A percentile compares a stretch with the other conserved stretches of the same genome.
Conservation (phyloP, 345 rosid genomes). For the Kandelia obovata region DNA sequence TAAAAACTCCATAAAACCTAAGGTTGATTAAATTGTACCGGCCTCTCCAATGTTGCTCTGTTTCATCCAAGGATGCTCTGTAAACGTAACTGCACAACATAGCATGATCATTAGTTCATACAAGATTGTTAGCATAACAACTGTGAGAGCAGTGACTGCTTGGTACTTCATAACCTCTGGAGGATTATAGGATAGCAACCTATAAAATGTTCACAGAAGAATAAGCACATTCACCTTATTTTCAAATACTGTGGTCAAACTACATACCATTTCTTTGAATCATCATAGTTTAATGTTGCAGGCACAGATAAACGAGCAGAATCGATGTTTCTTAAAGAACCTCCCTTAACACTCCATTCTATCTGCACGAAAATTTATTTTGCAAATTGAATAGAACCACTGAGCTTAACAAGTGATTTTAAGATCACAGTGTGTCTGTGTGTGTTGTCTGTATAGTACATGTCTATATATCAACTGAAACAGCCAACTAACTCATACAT, state of each 20-base stretch:
- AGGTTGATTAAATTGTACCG: slow-evolving; percentile 45
- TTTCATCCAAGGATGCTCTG: slow-evolving; percentile 66
- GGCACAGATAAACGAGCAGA: slow-evolving; percentile 94
- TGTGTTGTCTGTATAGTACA: too few species aligned
- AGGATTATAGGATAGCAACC: not conserved
- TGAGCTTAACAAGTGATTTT: slow-evolving; percentile 5
- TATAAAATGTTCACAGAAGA: not conserved
- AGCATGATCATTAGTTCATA: slow-evolving; percentile 13
- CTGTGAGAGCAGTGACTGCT: not conserved
- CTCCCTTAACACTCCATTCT: slow-evolving; percentile 89
- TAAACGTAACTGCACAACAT: slow-evolving; percentile 61
- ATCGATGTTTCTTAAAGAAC: slow-evolving; percentile 75
- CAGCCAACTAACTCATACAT: not conserved
- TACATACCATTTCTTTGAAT: slow-evolving; percentile 73
- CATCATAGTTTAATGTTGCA: slow-evolving; percentile 64
- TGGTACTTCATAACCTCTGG: not conserved
- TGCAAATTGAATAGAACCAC: not conserved
- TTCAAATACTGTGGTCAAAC: slow-evolving; percentile 2
- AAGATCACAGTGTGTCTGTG: not conserved
- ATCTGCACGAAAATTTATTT: slow-evolving; percentile 40
- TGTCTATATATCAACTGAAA: not conserved
- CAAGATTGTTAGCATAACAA: not conserved
- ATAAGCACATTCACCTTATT: not conserved
- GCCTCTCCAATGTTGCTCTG: slow-evolving; percentile 96
- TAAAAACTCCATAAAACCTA: not conserved